These are phyloP conservation scores for Fusarium liriodendri DNA, from an alignment of 2,329 filamentous ascomycete genomes.

Conservation along the genomic window DNA sequence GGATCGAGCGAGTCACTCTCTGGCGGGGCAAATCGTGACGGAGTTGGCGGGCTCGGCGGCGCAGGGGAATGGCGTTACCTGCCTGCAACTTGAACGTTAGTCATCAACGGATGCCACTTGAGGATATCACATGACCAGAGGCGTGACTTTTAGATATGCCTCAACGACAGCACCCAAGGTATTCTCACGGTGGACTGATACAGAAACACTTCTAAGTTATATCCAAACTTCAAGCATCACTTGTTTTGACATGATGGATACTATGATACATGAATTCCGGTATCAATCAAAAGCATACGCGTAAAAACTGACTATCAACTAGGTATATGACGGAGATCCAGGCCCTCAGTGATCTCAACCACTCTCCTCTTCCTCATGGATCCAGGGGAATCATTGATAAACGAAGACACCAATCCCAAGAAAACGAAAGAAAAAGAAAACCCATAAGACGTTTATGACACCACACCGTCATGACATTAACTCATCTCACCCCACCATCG, in stretches of 20 bases:
- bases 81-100: conserved; percentile 19
- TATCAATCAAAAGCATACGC: conserved; percentile 41
- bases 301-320: conserved; percentile 48
- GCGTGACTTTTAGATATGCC: background rate
- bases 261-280: conserved; percentile 39
- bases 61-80: conserved; percentile 30
- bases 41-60: conserved; percentile 34
- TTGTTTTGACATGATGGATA: conserved; percentile 27
- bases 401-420: conserved; percentile 51
- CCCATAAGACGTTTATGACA: conserved; percentile 38
- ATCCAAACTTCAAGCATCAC: conserved; percentile 24
- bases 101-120: conserved; percentile 27
- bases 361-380: conserved; percentile 48
- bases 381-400: conserved; percentile 55
- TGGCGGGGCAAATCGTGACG: conserved; percentile 52
- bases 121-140: conserved; percentile 13
- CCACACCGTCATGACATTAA: conserved; percentile 41
- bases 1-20: conserved; percentile 51
- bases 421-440: conserved; percentile 42
- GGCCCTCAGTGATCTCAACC: conserved; percentile 43
- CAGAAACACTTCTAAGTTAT: background rate
- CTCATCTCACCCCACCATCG: conserved; percentile 26
- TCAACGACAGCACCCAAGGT: background rate
- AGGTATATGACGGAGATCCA: conserved; percentile 51
- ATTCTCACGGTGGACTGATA: background rate